phyloP scores from a whole-genome alignment of 352 stramenopile species.

The Phytophthora pini region DNA sequence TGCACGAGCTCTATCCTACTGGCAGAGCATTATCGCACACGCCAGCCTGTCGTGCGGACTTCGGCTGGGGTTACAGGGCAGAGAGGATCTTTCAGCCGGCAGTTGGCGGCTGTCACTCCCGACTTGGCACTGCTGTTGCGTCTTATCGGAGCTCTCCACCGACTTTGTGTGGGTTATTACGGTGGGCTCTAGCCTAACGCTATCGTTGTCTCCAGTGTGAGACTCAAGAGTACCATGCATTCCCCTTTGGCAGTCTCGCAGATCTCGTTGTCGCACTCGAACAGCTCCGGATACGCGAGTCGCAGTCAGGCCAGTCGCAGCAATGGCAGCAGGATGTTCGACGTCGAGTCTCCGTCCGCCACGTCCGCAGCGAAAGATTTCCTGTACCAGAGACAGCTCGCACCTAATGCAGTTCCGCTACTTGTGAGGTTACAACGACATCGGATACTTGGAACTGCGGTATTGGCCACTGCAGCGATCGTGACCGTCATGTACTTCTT shows the following conservation, averaged over 20 bases:
- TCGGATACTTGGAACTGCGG: conserved; percentile 44
- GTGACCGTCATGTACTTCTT: conserved; percentile 42
- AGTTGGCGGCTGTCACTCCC: conserved; percentile 23
- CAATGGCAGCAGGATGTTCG: conserved; percentile 44
- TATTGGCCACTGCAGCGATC: conserved; percentile 24
- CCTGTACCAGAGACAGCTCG: conserved; percentile 40
- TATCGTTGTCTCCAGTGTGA: conserved; percentile 5
- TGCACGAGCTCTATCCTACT: conserved; percentile 23
- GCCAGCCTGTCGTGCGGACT: conserved; percentile 33
- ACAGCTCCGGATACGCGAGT: conserved; percentile 34
- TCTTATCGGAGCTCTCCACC: conserved; percentile 20
- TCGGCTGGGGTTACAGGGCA: conserved; percentile 20
- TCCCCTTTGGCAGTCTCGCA: conserved; percentile 73
- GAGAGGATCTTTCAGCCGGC: conserved; percentile 23
- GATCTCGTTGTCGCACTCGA: conserved; percentile 67
- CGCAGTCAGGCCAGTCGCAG: conserved; percentile 22
- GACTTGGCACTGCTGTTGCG: conserved; percentile 12
- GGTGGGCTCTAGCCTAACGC: neutral
- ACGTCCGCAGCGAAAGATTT: conserved; percentile 38
- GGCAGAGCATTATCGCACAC: conserved; percentile 28
- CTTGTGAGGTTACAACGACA: conserved; percentile 47
- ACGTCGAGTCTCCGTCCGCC: conserved; percentile 36
- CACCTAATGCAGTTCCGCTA: conserved; percentile 47
- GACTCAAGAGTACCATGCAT: conserved; percentile 38
- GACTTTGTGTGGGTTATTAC: conserved; percentile 16